Evolutionary conservation across 2,329 filamentous ascomycete species (phyloP).

Genomic region (Calonectria crousiana): DNA sequence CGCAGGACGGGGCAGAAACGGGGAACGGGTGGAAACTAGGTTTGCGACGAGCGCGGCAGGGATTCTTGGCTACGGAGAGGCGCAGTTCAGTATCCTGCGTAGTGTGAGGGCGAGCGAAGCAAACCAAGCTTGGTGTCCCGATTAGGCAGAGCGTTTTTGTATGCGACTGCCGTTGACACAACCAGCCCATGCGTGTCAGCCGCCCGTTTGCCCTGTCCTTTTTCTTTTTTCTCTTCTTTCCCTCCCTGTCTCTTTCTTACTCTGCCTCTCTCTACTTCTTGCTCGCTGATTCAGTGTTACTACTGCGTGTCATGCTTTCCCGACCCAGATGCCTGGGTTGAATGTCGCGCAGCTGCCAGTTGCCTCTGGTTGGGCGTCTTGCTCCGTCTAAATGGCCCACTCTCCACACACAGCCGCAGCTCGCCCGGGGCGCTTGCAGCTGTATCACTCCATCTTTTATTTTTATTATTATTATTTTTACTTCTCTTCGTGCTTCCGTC

Average conservation of each 20-base stretch:
- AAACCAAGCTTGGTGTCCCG: background rate
- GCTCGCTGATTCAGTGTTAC: background rate
- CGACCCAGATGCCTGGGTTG: background rate
- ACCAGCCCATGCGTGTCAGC: slow-evolving; percentile 4
- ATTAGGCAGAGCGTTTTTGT: background rate
- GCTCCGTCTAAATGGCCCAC: background rate
- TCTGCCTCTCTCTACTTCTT: background rate
- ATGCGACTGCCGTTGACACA: background rate
- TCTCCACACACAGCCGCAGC: slow-evolving; percentile 19
- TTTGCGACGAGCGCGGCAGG: slow-evolving; percentile 1
- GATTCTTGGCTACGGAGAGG: slow-evolving; percentile 7
- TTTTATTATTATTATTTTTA: too few species aligned
- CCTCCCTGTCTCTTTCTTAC: background rate
- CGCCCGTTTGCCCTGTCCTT: background rate
- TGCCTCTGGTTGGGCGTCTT: slow-evolving; percentile 12
- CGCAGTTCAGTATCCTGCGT: slow-evolving; percentile 12
- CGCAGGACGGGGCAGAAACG: slow-evolving; percentile 1
- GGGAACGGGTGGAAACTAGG: slow-evolving; percentile 8
- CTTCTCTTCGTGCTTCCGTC: too few species aligned
- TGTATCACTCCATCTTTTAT: background rate
- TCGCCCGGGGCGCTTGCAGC: slow-evolving; percentile 12
- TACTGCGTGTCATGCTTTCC: background rate
- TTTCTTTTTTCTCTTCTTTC: background rate
- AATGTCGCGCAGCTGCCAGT: background rate
- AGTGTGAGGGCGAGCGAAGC: background rate